Conservation (phyloP, 176 grass and related monocot species). For the Juncus effusus region DNA sequence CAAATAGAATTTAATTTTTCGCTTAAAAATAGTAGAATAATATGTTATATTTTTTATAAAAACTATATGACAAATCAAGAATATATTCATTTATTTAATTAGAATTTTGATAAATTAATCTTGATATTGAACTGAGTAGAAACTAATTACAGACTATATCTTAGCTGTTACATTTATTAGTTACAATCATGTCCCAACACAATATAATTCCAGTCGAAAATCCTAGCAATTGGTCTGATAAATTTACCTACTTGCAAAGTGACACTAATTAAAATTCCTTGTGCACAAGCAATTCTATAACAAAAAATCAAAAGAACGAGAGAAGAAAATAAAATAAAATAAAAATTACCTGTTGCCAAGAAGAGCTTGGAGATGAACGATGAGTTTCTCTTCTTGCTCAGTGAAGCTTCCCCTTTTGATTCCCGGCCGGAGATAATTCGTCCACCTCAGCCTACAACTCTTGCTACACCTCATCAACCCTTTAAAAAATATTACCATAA, state of each 20-base stretch:
- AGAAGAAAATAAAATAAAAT: neutral
- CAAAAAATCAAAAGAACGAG: neutral
- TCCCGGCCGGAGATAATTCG: constrained; percentile 67
- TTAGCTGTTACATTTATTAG: too few relatives aligned
- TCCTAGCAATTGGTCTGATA: too few relatives aligned
- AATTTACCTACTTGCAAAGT: too few relatives aligned
- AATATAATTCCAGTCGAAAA: too few relatives aligned
- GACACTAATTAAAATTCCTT: too few relatives aligned
- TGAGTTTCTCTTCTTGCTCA: constrained; percentile 49
- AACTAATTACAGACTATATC: too few relatives aligned
- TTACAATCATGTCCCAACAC: too few relatives aligned
- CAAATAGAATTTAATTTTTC: neutral
- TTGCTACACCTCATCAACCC: constrained; percentile 71
- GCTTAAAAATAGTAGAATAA: neutral
- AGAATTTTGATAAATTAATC: too few relatives aligned
- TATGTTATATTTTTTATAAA: neutral
- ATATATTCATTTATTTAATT: too few relatives aligned
- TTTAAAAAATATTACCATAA: neutral
- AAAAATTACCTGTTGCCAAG: constrained; percentile 46
- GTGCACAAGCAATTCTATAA: too few relatives aligned
- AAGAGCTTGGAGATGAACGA: constrained; percentile 54
- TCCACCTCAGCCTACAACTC: constrained; percentile 88
- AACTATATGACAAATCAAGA: too few relatives aligned
- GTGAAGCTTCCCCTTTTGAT: constrained; percentile 54
- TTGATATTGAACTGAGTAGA: too few relatives aligned